These are phyloP conservation scores for Paraconiothyrium brasiliense DNA, from an alignment of 2,329 filamentous ascomycete genomes.

Conservation along the genomic window DNA sequence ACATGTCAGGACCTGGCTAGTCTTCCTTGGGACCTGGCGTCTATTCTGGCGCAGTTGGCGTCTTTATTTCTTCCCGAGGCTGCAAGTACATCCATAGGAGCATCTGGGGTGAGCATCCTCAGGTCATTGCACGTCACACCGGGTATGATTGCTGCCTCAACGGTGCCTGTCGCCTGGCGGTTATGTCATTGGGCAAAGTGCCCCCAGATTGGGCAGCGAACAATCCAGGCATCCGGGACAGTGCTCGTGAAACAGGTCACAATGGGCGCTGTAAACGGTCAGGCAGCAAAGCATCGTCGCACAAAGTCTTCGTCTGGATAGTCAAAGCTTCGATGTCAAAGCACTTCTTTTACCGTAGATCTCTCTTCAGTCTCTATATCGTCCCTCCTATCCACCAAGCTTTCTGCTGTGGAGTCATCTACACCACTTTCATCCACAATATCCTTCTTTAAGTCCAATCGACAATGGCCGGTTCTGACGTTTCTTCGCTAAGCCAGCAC, in stretches of 20 bases:
- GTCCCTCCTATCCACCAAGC: too few relatives aligned
- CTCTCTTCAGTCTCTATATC: neutral
- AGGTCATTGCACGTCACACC: neutral
- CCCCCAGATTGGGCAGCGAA: neutral
- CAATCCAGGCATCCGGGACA: neutral
- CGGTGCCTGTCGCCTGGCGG: neutral
- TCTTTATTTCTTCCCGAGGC: too few relatives aligned
- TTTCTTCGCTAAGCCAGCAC: neutral
- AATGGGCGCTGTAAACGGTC: neutral
- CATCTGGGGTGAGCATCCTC: neutral
- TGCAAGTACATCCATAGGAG: too few relatives aligned
- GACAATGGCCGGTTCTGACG: neutral
- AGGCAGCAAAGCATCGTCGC: slow-evolving; percentile 12
- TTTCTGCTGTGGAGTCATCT: too few relatives aligned
- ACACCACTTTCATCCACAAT: neutral
- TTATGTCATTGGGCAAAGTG: neutral
- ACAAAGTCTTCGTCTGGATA: neutral
- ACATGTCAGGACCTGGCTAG: too few relatives aligned
- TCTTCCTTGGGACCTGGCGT: too few relatives aligned
- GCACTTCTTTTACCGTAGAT: neutral
- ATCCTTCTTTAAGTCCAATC: neutral
- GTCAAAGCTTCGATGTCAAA: neutral
- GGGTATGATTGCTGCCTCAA: neutral
- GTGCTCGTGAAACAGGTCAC: neutral
- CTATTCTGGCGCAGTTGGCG: too few relatives aligned